A percentile compares a stretch with the other conserved stretches of the same genome.
phyloP scores from a whole-genome alignment of 2,329 filamentous ascomycete species.

The Didymellaceae sp. region DNA sequence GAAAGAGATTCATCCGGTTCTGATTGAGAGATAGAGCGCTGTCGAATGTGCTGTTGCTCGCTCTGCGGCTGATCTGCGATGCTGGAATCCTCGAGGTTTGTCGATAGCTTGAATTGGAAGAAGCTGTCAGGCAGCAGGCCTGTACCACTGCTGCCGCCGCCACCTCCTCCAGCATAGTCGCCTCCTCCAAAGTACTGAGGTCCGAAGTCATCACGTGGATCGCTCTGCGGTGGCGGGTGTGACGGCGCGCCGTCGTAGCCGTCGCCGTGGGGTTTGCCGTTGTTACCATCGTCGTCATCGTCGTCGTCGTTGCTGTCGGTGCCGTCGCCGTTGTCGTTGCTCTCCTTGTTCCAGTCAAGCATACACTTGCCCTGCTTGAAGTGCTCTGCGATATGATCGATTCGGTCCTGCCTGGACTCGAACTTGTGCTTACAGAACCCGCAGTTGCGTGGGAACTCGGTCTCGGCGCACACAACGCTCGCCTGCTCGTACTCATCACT shows the following conservation, averaged over 20 bases:
- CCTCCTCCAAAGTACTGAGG: slow-evolving; percentile 29
- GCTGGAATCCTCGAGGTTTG: not conserved
- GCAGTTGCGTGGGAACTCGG: slow-evolving; percentile 44
- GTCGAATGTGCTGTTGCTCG: not conserved
- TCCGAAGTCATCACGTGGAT: slow-evolving; percentile 26
- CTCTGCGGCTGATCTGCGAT: slow-evolving; percentile 3
- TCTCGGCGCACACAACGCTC: slow-evolving; percentile 42
- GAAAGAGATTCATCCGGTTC: slow-evolving; percentile 18
- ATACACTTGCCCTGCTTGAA: slow-evolving; percentile 49
- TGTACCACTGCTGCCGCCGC: slow-evolving; percentile 16
- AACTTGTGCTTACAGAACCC: slow-evolving; percentile 48
- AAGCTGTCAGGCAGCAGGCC: slow-evolving; percentile 27
- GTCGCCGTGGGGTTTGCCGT: slow-evolving; percentile 36
- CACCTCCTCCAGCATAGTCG: slow-evolving; percentile 15
- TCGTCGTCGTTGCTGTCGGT: slow-evolving; percentile 38
- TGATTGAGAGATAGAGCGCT: slow-evolving; percentile 2
- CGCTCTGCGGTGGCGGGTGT: slow-evolving; percentile 27
- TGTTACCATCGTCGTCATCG: slow-evolving; percentile 31
- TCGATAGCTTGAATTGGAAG: slow-evolving; percentile 43
- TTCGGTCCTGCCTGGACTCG: slow-evolving; percentile 43
- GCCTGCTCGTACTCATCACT: slow-evolving; percentile 41
- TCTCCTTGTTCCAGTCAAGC: slow-evolving; percentile 47
- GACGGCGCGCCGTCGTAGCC: slow-evolving; percentile 32
- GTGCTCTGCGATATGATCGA: slow-evolving; percentile 49
- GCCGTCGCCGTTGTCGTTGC: slow-evolving; percentile 29